Conservation (phyloP, 495 filamentous ascomycete genomes). For the Margaritispora aquatica region DNA sequence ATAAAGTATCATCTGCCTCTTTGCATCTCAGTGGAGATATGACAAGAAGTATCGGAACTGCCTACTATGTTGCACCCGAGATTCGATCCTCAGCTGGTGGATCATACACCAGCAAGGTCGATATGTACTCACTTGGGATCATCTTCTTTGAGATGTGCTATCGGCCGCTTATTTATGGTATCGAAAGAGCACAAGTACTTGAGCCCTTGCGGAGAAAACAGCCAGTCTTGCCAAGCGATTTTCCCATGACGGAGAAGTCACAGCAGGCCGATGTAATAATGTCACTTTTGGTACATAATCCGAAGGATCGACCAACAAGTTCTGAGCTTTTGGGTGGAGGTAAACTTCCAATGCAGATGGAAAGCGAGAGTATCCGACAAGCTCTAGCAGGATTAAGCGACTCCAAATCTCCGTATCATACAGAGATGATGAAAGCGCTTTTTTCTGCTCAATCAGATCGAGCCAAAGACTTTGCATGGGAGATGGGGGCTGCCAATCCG, state of each 20-base stretch:
- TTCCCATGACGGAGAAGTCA: conserved; percentile 66
- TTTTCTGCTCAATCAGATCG: conserved; percentile 67
- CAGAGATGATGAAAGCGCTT: conserved; percentile 77
- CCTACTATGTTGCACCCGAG: conserved; percentile 92
- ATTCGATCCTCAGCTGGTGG: conserved; percentile 65
- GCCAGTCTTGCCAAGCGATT: conserved; percentile 64
- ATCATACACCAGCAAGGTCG: conserved; percentile 87
- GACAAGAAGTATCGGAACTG: conserved; percentile 90
- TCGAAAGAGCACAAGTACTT: conserved; percentile 81
- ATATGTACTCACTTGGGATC: conserved; percentile 96
- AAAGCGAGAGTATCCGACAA: conserved; percentile 82
- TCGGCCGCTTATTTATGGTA: conserved; percentile 61
- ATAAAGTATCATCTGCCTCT: conserved; percentile 57
- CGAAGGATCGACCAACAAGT: conserved; percentile 77
- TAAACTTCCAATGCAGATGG: conserved; percentile 81
- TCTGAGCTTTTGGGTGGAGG: conserved; percentile 80
- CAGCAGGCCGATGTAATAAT: conserved; percentile 71
- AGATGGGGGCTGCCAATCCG: conserved; percentile 42
- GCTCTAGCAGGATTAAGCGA: conserved; percentile 77
- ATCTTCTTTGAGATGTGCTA: conserved; percentile 99
- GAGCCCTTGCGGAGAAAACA: conserved; percentile 61
- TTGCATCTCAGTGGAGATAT: conserved; percentile 44
- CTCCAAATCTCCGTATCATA: conserved; percentile 78
- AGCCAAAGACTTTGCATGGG: conserved; percentile 84
- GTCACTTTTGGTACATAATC: conserved; percentile 73